Conservation (phyloP, 148 eudicot species). For the Camellia lanceoleosa region DNA sequence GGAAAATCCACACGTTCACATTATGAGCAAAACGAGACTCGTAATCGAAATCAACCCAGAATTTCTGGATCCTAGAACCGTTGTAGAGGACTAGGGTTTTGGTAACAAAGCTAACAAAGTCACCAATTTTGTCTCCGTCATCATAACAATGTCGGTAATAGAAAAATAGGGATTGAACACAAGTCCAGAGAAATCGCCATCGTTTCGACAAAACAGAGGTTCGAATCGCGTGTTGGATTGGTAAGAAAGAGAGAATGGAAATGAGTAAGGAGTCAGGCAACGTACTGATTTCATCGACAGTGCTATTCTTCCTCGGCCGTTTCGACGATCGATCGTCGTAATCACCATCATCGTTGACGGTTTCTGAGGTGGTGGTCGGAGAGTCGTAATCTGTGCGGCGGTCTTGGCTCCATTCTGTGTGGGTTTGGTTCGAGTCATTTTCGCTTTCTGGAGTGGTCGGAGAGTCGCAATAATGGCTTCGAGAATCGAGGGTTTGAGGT, state of each 20-base stretch:
- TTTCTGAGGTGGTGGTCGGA: no score
- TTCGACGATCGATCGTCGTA: no score
- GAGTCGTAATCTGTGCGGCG: no score
- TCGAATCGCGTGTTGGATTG: background rate
- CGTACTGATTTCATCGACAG: background rate
- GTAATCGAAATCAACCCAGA: background rate
- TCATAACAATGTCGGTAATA: background rate
- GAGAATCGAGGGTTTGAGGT: no score
- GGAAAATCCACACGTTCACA: background rate
- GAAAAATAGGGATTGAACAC: background rate
- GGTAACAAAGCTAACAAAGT: background rate
- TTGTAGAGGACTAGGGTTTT: background rate
- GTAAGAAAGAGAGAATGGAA: background rate
- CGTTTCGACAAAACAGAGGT: background rate
- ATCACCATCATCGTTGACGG: no score
- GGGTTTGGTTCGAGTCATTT: no score
- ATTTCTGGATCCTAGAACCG: background rate
- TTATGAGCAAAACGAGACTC: background rate
- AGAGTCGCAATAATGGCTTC: no score
- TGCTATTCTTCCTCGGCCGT: background rate
- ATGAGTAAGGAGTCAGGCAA: background rate
- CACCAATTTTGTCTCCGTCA: background rate
- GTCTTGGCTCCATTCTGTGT: no score
- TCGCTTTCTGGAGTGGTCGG: no score
- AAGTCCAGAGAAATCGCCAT: slow-evolving; percentile 1